phyloP scores from a whole-genome alignment of 805 yeast genomes.

The Grigorovia transvaalensis region DNA sequence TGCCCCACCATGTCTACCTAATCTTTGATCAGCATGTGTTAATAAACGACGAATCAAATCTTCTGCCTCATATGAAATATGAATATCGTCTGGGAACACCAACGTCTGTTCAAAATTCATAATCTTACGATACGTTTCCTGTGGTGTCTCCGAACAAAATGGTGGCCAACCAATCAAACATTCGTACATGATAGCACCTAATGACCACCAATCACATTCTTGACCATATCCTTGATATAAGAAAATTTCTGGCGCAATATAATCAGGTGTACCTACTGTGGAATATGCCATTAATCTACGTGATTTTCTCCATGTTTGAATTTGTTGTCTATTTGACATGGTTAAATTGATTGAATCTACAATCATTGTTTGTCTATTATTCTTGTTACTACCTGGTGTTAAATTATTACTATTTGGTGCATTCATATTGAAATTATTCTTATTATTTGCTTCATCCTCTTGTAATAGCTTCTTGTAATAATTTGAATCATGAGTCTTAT shows the following conservation, averaged over 20 bases:
- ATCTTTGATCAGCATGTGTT: constrained; percentile 66
- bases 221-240: constrained; percentile 91
- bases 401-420: constrained; percentile 19
- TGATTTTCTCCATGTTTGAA: constrained; percentile 92
- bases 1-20: constrained; percentile 88
- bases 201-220: constrained; percentile 97
- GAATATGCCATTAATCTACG: constrained; percentile 90
- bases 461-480: constrained; percentile 77
- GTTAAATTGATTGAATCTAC: constrained; percentile 93
- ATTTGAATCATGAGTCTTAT: constrained; percentile 81
- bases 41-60: constrained; percentile 70
- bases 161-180: constrained; percentile 97
- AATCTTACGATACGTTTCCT: constrained; percentile 85
- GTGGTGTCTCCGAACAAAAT: constrained; percentile 89
- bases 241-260: constrained; percentile 91
- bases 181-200: constrained; percentile 95
- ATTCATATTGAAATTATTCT: not conserved
- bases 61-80: constrained; percentile 78
- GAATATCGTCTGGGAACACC: constrained; percentile 85
- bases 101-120: constrained; percentile 84
- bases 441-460: constrained; percentile 35
- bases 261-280: constrained; percentile 94
- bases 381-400: constrained; percentile 25
- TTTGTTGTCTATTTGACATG: constrained; percentile 87
- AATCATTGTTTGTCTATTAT: constrained; percentile 66